Percentiles rank a stretch among this genome's conserved stretches.
Conservation (phyloP, 2,329 filamentous ascomycete genomes). For the Fusarium palustre region DNA sequence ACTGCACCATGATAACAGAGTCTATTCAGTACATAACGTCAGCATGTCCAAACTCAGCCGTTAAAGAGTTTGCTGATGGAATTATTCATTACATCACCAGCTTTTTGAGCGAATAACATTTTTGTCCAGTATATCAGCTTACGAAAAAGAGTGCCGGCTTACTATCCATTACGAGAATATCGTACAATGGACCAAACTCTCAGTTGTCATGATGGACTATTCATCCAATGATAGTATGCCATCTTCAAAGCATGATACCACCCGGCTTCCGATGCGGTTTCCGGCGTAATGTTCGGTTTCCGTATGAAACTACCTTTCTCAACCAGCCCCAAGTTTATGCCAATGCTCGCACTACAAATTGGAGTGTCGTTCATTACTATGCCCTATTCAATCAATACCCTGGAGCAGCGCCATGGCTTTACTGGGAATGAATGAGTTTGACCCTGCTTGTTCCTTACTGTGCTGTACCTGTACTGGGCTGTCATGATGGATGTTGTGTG, state of each 20-base stretch:
- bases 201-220: background rate
- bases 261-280: conserved; percentile 40
- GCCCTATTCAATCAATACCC: conserved; percentile 26
- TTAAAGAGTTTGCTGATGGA: background rate
- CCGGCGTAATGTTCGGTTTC: conserved; percentile 34
- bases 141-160: background rate
- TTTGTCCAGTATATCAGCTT: background rate
- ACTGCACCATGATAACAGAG: background rate
- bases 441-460: background rate
- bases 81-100: background rate
- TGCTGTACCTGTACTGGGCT: conserved; percentile 2
- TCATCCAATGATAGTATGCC: background rate
- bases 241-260: background rate
- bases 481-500: conserved; percentile 5
- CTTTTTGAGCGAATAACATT: background rate
- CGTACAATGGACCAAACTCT: background rate
- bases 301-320: conserved; percentile 24
- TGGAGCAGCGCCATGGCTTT: conserved; percentile 19
- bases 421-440: conserved; percentile 17
- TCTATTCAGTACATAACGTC: background rate
- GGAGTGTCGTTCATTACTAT: conserved; percentile 18
- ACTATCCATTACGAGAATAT: background rate
- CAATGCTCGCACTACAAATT: conserved; percentile 18
- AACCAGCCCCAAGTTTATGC: conserved; percentile 17
- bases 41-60: background rate